Base-by-base conservation (phyloP, 768 basidiomycete genomes). In the Boletellus sp. region DNA sequence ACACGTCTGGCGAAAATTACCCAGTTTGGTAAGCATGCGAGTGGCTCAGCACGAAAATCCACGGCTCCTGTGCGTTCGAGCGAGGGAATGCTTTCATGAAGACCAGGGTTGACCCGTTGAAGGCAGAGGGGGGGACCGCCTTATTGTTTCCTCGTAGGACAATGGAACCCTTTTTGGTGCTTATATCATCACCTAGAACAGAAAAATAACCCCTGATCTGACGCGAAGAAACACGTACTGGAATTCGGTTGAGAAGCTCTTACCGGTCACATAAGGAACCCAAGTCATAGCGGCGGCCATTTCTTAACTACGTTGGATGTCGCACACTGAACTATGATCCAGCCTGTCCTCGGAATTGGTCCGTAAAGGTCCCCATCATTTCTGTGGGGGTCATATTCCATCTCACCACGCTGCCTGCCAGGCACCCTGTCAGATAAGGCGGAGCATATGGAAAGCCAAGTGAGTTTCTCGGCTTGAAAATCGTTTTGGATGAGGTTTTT, bases 371-470 rank as follows among this genome's bases (percentile, higher is more conserved):
- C 6, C 51, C 53, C 12, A 59, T 9, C 53, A 62, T 62, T 48
- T 65, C 48, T 20, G 56, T 53, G 15, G 62, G 60, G 13, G 57
- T 65, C 56, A 63, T 65, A 16, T 56, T 63, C 63, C 66, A 67
- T 53, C 61, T 62, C 28, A 65, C 47, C 19, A 58, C 56, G 23
- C 67, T 65, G 7, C 63, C 66, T 22, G 62, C 57, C 40, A 67
- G 50, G 52, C 61, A 66, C 17, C 63, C 66, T 67, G 41, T 19
- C 1, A 19, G 15, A 38, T 8, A 8, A 26, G 24, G 8, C 8
- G 24, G 24, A 8, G 24, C 24, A 26, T 26, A 26, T 8, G 8
- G 24, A 8, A 26, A 26, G 4, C 24, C 4, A 26, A 26, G 8
- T 26, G n/a, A n/a, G n/a, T n/a, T n/a, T n/a, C 8, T 26, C 24